Percentiles rank a stretch among this genome's conserved stretches.
phyloP scores from a whole-genome alignment of 768 basidiomycete species.

The Pisolithus marmoratus region DNA sequence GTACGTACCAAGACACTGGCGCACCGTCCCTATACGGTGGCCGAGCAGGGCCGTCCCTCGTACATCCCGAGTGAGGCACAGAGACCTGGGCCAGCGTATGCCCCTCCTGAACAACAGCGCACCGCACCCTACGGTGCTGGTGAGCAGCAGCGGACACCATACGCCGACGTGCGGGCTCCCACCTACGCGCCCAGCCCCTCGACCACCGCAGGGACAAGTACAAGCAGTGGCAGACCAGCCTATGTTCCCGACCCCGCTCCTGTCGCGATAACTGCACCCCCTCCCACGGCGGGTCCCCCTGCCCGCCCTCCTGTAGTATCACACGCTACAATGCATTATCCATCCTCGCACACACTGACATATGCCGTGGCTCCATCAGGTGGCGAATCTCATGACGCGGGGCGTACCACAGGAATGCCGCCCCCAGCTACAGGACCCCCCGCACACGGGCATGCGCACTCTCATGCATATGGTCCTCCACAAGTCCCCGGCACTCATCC shows the following conservation, averaged over 20 bases:
- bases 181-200: background rate
- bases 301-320: background rate
- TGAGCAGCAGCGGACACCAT: background rate
- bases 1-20: slow-evolving; percentile 8
- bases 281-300: background rate
- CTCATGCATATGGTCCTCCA: background rate
- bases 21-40: background rate
- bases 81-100: background rate
- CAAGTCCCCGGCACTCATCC: background rate
- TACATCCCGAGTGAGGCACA: background rate
- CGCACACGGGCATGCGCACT: background rate
- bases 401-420: background rate
- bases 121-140: background rate
- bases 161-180: background rate
- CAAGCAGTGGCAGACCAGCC: background rate
- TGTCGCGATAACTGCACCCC: background rate
- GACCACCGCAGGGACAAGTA: background rate
- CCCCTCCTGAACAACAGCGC: background rate
- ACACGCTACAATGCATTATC: background rate
- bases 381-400: background rate
- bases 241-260: background rate
- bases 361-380: background rate
- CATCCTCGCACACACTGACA: background rate
- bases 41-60: background rate
- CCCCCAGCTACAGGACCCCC: background rate